A percentile compares a stretch with the other conserved stretches of the same genome.
Conservation (phyloP, 768 basidiomycete genomes). For the Omphalotus guepiniiformis region DNA sequence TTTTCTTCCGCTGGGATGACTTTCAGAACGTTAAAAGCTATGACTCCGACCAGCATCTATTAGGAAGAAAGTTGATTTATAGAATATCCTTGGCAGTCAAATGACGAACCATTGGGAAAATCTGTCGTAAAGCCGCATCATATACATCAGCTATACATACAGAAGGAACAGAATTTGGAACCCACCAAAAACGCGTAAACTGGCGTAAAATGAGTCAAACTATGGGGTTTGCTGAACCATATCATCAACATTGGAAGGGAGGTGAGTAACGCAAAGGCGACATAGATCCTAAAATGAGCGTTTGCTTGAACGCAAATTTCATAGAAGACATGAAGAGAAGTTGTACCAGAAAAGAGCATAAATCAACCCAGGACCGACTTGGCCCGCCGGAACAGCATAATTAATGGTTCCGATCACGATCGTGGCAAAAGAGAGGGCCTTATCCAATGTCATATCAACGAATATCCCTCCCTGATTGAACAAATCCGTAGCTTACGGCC, state of each 20-base stretch:
- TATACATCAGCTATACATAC: constrained; percentile 29
- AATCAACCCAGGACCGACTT: constrained; percentile 27
- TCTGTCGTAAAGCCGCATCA: constrained; percentile 10
- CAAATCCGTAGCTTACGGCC: constrained; percentile 19
- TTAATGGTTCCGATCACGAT: constrained; percentile 45
- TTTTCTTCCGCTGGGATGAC: constrained; percentile 31
- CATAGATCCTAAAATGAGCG: constrained; percentile 34
- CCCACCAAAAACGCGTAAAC: constrained; percentile 33
- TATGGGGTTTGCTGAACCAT: constrained; percentile 44
- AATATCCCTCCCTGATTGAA: not conserved
- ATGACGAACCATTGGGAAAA: constrained; percentile 7
- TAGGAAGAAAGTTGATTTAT: not conserved
- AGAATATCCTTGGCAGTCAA: not conserved
- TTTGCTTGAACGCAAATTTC: not conserved
- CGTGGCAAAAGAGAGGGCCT: constrained; percentile 47
- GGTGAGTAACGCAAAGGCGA: constrained; percentile 28
- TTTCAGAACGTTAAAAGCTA: constrained; percentile 39
- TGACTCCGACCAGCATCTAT: constrained; percentile 47
- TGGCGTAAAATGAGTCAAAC: constrained; percentile 33
- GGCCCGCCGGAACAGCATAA: constrained; percentile 36
- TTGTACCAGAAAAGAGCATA: constrained; percentile 44
- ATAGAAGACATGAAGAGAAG: no score
- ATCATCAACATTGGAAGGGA: constrained; percentile 46
- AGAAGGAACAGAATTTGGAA: constrained; percentile 8
- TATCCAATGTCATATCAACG: not conserved